Percentiles rank a stretch among this genome's conserved stretches.
phyloP scores from a whole-genome alignment of 805 yeast genomes.

The Huiozyma naganishii region DNA sequence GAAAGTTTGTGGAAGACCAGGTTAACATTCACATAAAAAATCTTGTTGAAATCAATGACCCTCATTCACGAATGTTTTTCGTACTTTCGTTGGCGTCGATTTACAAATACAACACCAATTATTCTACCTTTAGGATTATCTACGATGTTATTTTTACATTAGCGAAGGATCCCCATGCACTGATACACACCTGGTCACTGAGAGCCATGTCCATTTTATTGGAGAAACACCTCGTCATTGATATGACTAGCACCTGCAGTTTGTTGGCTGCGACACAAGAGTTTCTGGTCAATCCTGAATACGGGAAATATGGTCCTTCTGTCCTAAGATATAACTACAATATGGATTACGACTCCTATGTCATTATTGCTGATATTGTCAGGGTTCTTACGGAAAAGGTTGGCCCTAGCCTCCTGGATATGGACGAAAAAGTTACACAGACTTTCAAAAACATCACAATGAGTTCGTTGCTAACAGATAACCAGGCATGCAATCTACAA shows the following conservation, averaged over 20 bases:
- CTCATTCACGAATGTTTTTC: conserved; percentile 51
- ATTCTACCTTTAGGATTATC: conserved; percentile 34
- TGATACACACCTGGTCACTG: conserved; percentile 66
- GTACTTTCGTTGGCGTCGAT: conserved; percentile 40
- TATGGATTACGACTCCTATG: conserved; percentile 34
- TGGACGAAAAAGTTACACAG: conserved; percentile 23
- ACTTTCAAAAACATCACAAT: conserved; percentile 30
- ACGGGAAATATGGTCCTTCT: conserved; percentile 35
- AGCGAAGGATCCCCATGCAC: conserved; percentile 72
- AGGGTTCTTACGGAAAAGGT: conserved; percentile 37
- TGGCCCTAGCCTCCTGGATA: conserved; percentile 44
- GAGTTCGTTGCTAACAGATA: conserved; percentile 26
- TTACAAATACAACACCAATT: conserved; percentile 31
- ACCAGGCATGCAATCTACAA: conserved; percentile 24
- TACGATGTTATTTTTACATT: conserved; percentile 50
- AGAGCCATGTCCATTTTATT: conserved; percentile 47
- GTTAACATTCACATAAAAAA: conserved; percentile 48
- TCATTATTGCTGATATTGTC: conserved; percentile 34
- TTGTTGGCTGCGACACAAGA: conserved; percentile 32
- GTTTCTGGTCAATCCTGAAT: conserved; percentile 37
- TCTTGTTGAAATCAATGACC: conserved; percentile 55
- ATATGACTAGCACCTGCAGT: conserved; percentile 33
- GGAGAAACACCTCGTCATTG: conserved; percentile 42
- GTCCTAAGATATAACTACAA: conserved; percentile 41
- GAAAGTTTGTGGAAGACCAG: conserved; percentile 28